Conservation (phyloP, 163 green algal species). For the Scenedesmus sp. region DNA sequence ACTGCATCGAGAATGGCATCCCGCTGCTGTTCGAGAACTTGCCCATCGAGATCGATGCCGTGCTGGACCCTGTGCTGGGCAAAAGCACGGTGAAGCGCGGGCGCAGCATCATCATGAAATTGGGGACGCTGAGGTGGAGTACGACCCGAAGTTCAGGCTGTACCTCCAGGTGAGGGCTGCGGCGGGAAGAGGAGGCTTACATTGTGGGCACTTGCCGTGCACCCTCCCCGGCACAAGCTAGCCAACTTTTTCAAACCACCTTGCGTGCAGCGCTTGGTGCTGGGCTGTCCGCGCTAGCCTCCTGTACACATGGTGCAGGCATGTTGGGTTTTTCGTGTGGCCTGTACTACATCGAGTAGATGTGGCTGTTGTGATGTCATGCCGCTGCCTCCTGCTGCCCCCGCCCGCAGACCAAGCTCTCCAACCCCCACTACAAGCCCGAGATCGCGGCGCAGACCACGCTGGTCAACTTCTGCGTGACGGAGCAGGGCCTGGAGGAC, state of each 20-base stretch:
- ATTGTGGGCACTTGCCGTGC: no score
- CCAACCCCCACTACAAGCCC: conserved; percentile 95
- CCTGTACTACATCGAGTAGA: not conserved
- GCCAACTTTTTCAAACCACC: no score
- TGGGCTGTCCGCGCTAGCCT: no score
- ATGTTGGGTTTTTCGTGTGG: no score
- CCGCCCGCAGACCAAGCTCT: conserved; percentile 90
- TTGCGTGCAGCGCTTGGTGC: no score
- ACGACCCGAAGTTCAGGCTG: conserved; percentile 67
- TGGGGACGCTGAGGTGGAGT: conserved; percentile 85
- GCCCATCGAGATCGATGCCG: conserved; percentile 89
- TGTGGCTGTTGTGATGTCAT: not conserved
- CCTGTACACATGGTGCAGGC: no score
- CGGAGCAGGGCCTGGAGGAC: conserved; percentile 87
- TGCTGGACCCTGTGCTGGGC: conserved; percentile 91
- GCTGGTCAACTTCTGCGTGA: conserved; percentile 96
- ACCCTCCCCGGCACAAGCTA: no score
- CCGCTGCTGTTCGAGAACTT: conserved; percentile 95
- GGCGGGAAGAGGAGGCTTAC: not conserved
- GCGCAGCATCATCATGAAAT: conserved; percentile 88
- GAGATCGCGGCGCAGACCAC: conserved; percentile 93
- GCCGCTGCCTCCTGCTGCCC: conserved; percentile 77
- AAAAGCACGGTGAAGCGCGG: conserved; percentile 87
- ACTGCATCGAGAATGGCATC: conserved; percentile 70
- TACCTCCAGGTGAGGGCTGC: conserved; percentile 42